These are phyloP conservation scores for Oenanthe javanica DNA, from an alignment of 140 eudicot species.

Conservation along the genomic window DNA sequence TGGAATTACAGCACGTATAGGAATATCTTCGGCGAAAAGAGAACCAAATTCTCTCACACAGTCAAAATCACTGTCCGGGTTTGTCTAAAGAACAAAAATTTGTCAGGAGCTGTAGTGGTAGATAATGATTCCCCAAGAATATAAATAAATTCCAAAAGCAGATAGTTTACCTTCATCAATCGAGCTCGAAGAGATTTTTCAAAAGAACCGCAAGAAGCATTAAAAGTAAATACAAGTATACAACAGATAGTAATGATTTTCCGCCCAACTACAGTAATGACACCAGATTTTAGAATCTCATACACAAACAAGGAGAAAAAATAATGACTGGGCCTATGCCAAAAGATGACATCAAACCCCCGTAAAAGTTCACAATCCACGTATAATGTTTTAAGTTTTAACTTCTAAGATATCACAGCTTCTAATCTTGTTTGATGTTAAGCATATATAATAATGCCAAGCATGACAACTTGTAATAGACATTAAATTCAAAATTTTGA, in stretches of 20 bases:
- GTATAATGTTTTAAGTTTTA: not conserved
- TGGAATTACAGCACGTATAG: constrained; percentile 54
- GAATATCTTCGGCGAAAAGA: constrained; percentile 63
- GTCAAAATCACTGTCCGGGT: constrained; percentile 75
- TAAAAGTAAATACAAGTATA: not conserved
- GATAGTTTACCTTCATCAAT: constrained; percentile 51
- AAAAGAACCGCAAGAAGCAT: constrained; percentile 60
- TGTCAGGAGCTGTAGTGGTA: not conserved
- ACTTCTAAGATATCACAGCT: not conserved
- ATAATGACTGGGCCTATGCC: not conserved
- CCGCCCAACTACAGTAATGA: not conserved
- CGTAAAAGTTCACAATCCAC: not conserved
- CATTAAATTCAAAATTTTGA: not conserved
- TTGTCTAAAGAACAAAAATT: constrained; percentile 38
- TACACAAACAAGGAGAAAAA: not conserved
- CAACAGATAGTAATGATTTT: not conserved
- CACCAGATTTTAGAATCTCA: not conserved
- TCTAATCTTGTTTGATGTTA: not conserved
- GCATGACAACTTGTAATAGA: not conserved
- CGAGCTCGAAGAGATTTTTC: constrained; percentile 95
- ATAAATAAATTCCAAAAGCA: not conserved
- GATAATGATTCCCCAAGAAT: not conserved
- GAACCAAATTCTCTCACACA: constrained; percentile 66
- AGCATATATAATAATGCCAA: not conserved
- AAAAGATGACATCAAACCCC: not conserved